Conservation (phyloP, 495 filamentous ascomycete genomes). For the Aspergillus olivimuriae region DNA sequence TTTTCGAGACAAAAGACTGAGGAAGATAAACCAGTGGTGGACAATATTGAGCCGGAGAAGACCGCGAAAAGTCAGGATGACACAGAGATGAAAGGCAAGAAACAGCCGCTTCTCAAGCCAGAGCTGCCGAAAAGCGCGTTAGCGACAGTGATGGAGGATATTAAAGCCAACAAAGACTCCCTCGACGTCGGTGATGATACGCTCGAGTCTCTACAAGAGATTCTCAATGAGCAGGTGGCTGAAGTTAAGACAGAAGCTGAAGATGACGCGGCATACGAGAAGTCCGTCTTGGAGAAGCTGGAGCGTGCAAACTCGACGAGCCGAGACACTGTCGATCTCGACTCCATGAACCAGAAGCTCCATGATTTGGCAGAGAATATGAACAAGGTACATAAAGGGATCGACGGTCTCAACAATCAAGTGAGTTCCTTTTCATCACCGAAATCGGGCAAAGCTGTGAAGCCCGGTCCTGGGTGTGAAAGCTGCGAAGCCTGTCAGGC, state of each 20-base stretch:
- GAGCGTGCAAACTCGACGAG: conserved; percentile 27
- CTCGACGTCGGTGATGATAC: conserved; percentile 52
- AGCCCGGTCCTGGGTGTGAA: too few relatives aligned
- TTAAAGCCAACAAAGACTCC: conserved; percentile 35
- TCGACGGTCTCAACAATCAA: conserved; percentile 58
- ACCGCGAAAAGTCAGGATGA: conserved; percentile 8
- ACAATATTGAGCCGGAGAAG: conserved; percentile 14
- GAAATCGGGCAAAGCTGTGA: too few relatives aligned
- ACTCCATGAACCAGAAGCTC: conserved; percentile 53
- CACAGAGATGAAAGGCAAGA: conserved; percentile 10
- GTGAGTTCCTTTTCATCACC: conserved; percentile 24
- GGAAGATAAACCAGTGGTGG: conserved; percentile 4
- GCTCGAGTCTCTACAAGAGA: conserved; percentile 54
- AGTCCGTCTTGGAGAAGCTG: conserved; percentile 28
- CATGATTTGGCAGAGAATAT: conserved; percentile 56
- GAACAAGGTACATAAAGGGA: conserved; percentile 57
- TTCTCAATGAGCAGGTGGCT: conserved; percentile 36
- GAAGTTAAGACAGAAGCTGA: conserved; percentile 31
- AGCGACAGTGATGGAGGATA: conserved; percentile 49
- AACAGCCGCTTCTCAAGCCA: conserved; percentile 27
- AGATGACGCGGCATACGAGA: conserved; percentile 31
- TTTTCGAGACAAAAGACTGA: too few relatives aligned
- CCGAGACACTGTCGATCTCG: conserved; percentile 43
- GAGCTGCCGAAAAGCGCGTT: conserved; percentile 44
- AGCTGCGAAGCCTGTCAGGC: conserved; percentile 24